These are phyloP conservation scores for Lactarius akahatsu DNA, from an alignment of 768 basidiomycete species.

Conservation along the genomic window DNA sequence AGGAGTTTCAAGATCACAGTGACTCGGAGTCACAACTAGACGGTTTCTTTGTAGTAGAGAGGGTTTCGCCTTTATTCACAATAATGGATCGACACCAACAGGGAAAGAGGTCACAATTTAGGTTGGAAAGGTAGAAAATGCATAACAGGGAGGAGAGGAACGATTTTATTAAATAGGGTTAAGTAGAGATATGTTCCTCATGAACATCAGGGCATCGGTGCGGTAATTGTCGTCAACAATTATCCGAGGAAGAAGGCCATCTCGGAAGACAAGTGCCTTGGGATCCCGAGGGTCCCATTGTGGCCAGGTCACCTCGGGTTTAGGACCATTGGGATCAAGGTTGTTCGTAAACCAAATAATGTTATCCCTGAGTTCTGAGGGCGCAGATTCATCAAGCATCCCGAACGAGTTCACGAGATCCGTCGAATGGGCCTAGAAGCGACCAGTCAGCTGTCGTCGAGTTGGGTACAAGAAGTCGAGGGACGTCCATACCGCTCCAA, in stretches of 20 bases:
- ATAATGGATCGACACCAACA: background rate
- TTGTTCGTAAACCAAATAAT: constrained; percentile 24
- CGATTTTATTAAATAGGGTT: constrained; percentile 17
- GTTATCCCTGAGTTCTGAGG: constrained; percentile 20
- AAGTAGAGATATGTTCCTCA: constrained; percentile 21
- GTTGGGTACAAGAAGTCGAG: background rate
- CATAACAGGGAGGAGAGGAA: background rate
- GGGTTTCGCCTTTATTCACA: background rate
- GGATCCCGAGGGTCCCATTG: constrained; percentile 20
- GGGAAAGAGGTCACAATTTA: background rate
- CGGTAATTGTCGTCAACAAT: constrained; percentile 23
- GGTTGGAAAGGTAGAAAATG: background rate
- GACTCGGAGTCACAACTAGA: too few relatives aligned
- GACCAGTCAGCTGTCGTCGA: background rate
- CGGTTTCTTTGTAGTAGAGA: background rate
- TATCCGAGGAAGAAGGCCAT: constrained; percentile 13
- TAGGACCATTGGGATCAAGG: constrained; percentile 25
- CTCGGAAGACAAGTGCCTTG: constrained; percentile 23
- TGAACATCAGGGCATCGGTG: constrained; percentile 7
- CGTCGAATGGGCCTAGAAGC: constrained; percentile 8
- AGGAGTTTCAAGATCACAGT: too few relatives aligned
- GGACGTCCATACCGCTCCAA: constrained; percentile 20
- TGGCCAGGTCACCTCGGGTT: constrained; percentile 17
- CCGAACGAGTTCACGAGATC: constrained; percentile 23
- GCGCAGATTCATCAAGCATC: constrained; percentile 2